phyloP scores from a whole-genome alignment of 2,329 filamentous ascomycete species.

The Pseudogymnoascus pannorum region DNA sequence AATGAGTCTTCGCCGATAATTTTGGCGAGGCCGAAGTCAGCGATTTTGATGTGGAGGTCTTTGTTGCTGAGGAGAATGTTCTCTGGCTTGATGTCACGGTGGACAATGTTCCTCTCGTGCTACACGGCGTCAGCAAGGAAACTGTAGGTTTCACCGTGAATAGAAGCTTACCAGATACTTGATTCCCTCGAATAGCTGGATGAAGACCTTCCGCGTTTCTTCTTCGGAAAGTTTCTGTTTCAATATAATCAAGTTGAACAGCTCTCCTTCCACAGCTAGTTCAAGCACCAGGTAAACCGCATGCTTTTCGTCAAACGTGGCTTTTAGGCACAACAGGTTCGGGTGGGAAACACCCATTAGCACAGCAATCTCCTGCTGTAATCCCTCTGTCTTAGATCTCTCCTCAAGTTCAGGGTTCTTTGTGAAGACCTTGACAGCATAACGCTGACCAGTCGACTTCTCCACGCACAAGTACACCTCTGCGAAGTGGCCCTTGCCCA shows the following conservation, averaged over 20 bases:
- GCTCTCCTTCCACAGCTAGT: constrained; percentile 82
- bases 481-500: constrained; percentile 93
- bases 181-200: constrained; percentile 84
- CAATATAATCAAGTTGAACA: constrained; percentile 92
- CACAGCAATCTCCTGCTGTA: constrained; percentile 94
- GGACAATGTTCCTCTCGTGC: constrained; percentile 96
- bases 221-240: constrained; percentile 81
- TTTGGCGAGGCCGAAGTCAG: constrained; percentile 94
- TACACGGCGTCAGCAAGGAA: constrained; percentile 35
- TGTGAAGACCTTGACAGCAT: constrained; percentile 91
- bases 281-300: constrained; percentile 89
- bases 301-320: constrained; percentile 86
- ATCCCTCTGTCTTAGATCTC: constrained; percentile 70
- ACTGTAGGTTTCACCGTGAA: not conserved
- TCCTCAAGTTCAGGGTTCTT: constrained; percentile 78
- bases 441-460: constrained; percentile 71
- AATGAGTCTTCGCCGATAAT: constrained; percentile 98
- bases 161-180: constrained; percentile 77
- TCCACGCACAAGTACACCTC: constrained; percentile 89
- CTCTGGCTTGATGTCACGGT: constrained; percentile 95
- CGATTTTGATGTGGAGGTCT: constrained; percentile 79
- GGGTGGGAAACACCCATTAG: constrained; percentile 96
- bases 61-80: constrained; percentile 89
- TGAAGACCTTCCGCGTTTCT: constrained; percentile 80
- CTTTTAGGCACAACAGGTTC: constrained; percentile 85